These are phyloP conservation scores for Amanita subjunquillea DNA, from an alignment of 768 basidiomycete species.

Conservation along the genomic window DNA sequence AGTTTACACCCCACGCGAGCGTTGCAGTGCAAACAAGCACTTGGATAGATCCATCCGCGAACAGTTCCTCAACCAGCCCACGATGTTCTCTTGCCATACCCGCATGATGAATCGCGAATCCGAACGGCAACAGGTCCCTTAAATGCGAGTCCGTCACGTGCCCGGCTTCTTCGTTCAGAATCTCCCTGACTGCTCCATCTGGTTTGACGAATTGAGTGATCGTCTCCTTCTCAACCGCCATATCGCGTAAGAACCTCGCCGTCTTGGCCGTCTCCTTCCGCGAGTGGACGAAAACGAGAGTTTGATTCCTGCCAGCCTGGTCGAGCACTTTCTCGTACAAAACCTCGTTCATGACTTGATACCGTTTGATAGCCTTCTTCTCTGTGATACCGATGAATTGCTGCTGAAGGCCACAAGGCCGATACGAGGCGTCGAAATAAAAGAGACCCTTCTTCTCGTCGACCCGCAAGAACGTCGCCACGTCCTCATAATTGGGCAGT, in stretches of 20 bases:
- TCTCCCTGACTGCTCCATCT: conserved; percentile 85
- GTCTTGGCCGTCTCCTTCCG: conserved; percentile 98
- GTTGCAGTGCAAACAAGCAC: conserved; percentile 97
- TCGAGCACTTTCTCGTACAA: conserved; percentile 99
- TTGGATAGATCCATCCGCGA: conserved; percentile 85
- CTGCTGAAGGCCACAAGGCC: conserved; percentile 92
- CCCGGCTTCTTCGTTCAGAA: conserved; percentile 74
- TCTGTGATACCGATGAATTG: conserved; percentile 97
- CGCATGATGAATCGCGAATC: conserved; percentile 96
- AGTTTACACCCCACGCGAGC: conserved; percentile 98
- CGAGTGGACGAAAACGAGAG: conserved; percentile 95
- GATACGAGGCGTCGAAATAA: conserved; percentile 91
- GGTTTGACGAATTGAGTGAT: conserved; percentile 94
- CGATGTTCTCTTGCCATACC: conserved; percentile 93
- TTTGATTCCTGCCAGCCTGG: conserved; percentile 80
- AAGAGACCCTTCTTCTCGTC: conserved; percentile 89
- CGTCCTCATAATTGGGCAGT: conserved; percentile 96
- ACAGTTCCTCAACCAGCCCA: conserved; percentile 87
- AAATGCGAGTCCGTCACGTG: conserved; percentile 78
- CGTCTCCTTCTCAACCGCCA: conserved; percentile 93
- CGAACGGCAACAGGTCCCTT: conserved; percentile 87
- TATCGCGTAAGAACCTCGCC: conserved; percentile 86
- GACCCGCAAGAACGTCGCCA: conserved; percentile 93
- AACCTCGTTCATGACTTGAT: conserved; percentile 97
- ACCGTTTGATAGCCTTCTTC: conserved; percentile 98